phyloP scores from a whole-genome alignment of 2,329 filamentous ascomycete genomes.

The Hypocreales sp. region DNA sequence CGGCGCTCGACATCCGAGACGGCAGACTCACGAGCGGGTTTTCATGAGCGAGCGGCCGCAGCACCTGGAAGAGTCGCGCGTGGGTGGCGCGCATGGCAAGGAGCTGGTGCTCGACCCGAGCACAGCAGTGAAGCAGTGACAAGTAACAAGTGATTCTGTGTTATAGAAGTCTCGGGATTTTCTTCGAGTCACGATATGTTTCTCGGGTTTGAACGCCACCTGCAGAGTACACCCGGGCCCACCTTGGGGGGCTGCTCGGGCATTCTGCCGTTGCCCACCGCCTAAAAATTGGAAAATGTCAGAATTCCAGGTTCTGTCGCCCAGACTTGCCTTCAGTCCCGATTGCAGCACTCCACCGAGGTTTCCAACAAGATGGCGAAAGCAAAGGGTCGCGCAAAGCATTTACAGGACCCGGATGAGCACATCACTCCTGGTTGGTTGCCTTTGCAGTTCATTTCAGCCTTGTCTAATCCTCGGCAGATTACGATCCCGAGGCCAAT shows the following conservation, averaged over 20 bases:
- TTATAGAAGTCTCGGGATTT: too few relatives aligned
- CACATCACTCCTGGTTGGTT: conserved; percentile 42
- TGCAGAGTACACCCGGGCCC: not conserved
- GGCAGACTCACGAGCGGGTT: conserved; percentile 68
- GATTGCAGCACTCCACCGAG: conserved; percentile 5
- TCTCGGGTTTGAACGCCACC: too few relatives aligned
- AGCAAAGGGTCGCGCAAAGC: conserved; percentile 37
- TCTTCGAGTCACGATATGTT: too few relatives aligned
- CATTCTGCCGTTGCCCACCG: conserved; percentile 30
- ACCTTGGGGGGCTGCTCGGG: not conserved
- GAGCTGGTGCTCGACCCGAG: too few relatives aligned
- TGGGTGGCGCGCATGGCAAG: conserved; percentile 21
- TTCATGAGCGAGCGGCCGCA: conserved; percentile 44
- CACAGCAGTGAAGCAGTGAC: too few relatives aligned
- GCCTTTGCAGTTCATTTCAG: not conserved
- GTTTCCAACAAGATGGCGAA: conserved; percentile 30
- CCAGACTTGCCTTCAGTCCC: not conserved
- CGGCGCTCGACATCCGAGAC: too few relatives aligned
- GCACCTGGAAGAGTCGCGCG: conserved; percentile 18
- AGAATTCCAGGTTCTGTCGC: conserved; percentile 4
- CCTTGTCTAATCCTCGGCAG: conserved; percentile 23
- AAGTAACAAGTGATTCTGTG: too few relatives aligned
- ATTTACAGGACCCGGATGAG: conserved; percentile 48
- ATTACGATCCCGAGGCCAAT: conserved; percentile 67
- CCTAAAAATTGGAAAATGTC: conserved; percentile 32